Evolutionary conservation across 2,329 filamentous ascomycete species (phyloP).

Genomic region (Akanthomyces muscarius): DNA sequence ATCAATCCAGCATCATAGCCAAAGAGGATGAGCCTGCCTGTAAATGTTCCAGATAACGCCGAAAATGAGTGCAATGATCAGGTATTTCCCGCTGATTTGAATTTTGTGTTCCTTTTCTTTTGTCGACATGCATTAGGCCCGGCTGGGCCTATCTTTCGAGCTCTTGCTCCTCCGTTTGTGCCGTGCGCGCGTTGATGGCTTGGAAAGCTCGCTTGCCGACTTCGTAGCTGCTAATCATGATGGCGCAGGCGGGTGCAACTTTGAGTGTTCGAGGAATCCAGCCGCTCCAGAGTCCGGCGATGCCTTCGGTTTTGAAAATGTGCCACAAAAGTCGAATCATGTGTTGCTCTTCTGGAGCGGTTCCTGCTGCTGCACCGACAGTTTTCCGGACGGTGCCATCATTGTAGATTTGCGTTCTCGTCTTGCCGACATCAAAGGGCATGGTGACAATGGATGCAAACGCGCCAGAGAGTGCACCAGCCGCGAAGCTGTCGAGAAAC

Average conservation of each 20-base stretch:
- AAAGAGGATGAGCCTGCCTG: neutral
- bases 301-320: slow-evolving; percentile 83
- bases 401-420: slow-evolving; percentile 78
- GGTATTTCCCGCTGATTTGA: neutral
- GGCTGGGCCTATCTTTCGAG: neutral
- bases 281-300: slow-evolving; percentile 77
- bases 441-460: slow-evolving; percentile 86
- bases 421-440: slow-evolving; percentile 97
- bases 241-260: slow-evolving; percentile 92
- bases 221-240: slow-evolving; percentile 99
- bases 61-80: slow-evolving; percentile 5
- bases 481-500: slow-evolving; percentile 83
- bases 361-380: slow-evolving; percentile 32
- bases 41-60: slow-evolving; percentile 12
- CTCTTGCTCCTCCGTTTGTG: slow-evolving; percentile 13
- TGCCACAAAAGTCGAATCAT: slow-evolving; percentile 85
- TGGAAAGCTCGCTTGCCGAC: slow-evolving; percentile 86
- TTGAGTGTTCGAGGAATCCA: slow-evolving; percentile 91
- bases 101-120: neutral
- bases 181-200: slow-evolving; percentile 59
- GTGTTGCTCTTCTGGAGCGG: slow-evolving; percentile 66
- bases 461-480: slow-evolving; percentile 78
- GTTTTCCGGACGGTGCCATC: slow-evolving; percentile 42
- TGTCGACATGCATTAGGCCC: neutral
- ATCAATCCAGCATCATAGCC: neutral